A percentile compares a stretch with the other conserved stretches of the same genome.
These are phyloP conservation scores for Castanea mollissima DNA, from an alignment of 306 rosid genomes.

Conservation along the genomic window DNA sequence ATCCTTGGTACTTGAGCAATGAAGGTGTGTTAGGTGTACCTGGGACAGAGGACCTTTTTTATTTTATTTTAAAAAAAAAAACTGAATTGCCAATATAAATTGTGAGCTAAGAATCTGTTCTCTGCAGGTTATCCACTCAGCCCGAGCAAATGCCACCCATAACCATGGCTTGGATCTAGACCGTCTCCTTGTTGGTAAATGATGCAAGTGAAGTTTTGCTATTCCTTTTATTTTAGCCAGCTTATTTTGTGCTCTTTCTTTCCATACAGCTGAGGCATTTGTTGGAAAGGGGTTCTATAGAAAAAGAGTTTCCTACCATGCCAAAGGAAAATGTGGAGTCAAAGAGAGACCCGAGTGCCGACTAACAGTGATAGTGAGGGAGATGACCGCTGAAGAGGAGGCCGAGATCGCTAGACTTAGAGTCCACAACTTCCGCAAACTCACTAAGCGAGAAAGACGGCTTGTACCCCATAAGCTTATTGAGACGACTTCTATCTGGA, in stretches of 20 bases:
- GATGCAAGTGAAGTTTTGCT: conserved; percentile 14
- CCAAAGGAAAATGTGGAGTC: conserved; percentile 45
- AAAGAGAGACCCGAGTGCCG: conserved; percentile 70
- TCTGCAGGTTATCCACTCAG: conserved; percentile 84
- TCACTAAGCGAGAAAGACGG: conserved; percentile 58
- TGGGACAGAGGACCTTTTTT: background rate
- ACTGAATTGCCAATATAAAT: background rate
- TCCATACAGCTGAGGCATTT: conserved; percentile 75
- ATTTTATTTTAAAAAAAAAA: background rate
- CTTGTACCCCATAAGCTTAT: conserved; percentile 94
- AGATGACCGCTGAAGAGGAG: conserved; percentile 85
- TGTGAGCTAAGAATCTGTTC: background rate
- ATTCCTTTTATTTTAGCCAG: conserved; percentile 3
- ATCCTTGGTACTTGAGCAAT: background rate
- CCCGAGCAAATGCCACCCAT: conserved; percentile 88
- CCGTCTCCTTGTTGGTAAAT: conserved; percentile 83
- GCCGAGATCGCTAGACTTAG: conserved; percentile 79
- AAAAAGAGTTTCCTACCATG: conserved; percentile 54
- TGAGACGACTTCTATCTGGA: conserved; percentile 83
- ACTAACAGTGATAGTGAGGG: conserved; percentile 76
- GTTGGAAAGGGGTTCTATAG: conserved; percentile 71
- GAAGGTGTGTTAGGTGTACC: background rate
- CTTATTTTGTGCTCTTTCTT: conserved; percentile 16
- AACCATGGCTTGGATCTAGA: conserved; percentile 86
- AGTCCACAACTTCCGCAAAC: conserved; percentile 71